phyloP scores from a whole-genome alignment of 2,329 filamentous ascomycete genomes.

The Cryphonectria nitschkei region DNA sequence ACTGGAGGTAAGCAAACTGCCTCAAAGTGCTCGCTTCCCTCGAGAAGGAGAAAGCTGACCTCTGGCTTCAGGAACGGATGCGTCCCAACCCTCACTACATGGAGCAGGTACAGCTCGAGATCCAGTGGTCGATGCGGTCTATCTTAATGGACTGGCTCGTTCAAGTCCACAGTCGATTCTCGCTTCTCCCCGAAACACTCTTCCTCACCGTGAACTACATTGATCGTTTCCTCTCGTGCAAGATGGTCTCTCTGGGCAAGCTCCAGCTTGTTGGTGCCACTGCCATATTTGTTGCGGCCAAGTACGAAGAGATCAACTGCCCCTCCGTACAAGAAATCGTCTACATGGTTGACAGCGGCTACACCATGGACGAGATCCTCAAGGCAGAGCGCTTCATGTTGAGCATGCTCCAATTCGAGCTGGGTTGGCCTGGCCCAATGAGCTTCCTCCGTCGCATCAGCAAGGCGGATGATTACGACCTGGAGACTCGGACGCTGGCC shows the following conservation, averaged over 20 bases:
- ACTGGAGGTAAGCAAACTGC: slow-evolving; percentile 69
- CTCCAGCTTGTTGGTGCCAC: slow-evolving; percentile 95
- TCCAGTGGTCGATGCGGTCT: slow-evolving; percentile 98
- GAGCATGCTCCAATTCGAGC: slow-evolving; percentile 91
- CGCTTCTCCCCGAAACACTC: slow-evolving; percentile 87
- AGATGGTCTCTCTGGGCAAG: slow-evolving; percentile 93
- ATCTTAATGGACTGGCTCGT: slow-evolving; percentile 98
- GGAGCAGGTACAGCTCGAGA: slow-evolving; percentile 87
- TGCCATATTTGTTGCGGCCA: slow-evolving; percentile 92
- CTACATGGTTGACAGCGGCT: slow-evolving; percentile 96
- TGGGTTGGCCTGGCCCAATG: slow-evolving; percentile 99
- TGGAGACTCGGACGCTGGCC: slow-evolving; percentile 91
- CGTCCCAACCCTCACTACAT: slow-evolving; percentile 92
- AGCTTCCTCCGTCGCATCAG: slow-evolving; percentile 95
- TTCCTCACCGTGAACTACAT: slow-evolving; percentile 97
- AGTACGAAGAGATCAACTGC: slow-evolving; percentile 99
- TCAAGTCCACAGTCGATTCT: slow-evolving; percentile 92
- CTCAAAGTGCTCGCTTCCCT: no score
- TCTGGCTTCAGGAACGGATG: slow-evolving; percentile 38
- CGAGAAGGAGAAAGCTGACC: slow-evolving; percentile 31
- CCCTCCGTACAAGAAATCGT: slow-evolving; percentile 94
- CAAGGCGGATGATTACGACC: slow-evolving; percentile 97
- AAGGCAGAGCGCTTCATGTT: slow-evolving; percentile 99
- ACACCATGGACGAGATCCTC: slow-evolving; percentile 86
- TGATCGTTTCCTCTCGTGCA: slow-evolving; percentile 91